phyloP scores from a whole-genome alignment of 805 yeast genomes.

The Lipomyces kockii region DNA sequence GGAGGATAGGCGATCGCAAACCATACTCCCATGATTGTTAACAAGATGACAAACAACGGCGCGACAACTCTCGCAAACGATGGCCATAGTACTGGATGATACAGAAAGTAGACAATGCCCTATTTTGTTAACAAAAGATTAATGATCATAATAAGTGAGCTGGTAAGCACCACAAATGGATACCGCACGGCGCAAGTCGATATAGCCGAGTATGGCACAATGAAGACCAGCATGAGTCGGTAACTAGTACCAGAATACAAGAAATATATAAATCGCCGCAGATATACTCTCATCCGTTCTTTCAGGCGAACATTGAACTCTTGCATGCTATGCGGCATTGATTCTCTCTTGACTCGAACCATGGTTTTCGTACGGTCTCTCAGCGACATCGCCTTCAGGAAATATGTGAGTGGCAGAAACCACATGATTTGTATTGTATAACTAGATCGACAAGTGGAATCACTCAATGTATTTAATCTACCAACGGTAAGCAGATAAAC shows the following conservation, averaged over 20 bases:
- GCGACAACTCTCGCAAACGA: slow-evolving; percentile 20
- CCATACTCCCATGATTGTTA: slow-evolving; percentile 16
- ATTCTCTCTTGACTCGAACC: background rate
- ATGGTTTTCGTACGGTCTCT: background rate
- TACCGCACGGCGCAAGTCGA: slow-evolving; percentile 22
- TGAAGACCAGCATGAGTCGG: slow-evolving; percentile 19
- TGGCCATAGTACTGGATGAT: slow-evolving; percentile 35
- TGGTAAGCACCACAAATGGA: slow-evolving; percentile 26
- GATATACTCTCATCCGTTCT: background rate
- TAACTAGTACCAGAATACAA: slow-evolving; percentile 31
- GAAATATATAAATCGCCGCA: slow-evolving; percentile 8
- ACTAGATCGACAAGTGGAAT: background rate
- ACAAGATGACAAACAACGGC: slow-evolving; percentile 21
- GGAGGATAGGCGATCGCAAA: slow-evolving; percentile 31
- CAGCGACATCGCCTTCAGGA: background rate
- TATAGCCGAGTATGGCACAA: slow-evolving; percentile 32
- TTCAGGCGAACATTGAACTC: background rate
- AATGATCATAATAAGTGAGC: background rate
- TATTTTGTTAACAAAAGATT: slow-evolving; percentile 1
- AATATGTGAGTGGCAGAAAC: slow-evolving; percentile 9
- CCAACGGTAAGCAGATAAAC: background rate
- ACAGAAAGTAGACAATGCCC: slow-evolving; percentile 29
- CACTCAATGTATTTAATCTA: background rate
- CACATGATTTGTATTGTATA: slow-evolving; percentile 2
- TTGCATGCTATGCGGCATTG: slow-evolving; percentile 1